These are phyloP conservation scores for Apium graveolens DNA, from an alignment of 129 eudicot species.

Conservation along the genomic window DNA sequence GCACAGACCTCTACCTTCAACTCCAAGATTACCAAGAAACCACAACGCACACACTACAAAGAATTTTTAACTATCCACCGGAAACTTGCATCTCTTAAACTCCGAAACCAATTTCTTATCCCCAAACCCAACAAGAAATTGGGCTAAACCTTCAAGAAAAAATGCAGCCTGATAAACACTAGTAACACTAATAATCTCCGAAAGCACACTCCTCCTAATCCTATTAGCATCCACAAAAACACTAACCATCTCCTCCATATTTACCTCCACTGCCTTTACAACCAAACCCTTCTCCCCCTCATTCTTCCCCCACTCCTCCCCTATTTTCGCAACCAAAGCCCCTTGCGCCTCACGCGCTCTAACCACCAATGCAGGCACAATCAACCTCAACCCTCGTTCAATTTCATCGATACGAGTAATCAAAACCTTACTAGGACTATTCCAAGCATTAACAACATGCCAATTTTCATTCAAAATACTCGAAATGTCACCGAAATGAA, in stretches of 20 bases:
- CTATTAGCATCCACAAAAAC: conserved; percentile 86
- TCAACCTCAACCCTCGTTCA: conserved; percentile 77
- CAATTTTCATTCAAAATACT: conserved; percentile 38
- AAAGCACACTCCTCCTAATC: conserved; percentile 60
- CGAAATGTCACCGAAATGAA: conserved; percentile 24
- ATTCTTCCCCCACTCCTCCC: not conserved
- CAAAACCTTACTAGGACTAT: conserved; percentile 30
- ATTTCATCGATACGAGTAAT: conserved; percentile 51
- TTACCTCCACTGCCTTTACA: conserved; percentile 39
- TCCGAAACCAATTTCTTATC: conserved; percentile 47
- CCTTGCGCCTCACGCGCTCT: conserved; percentile 52
- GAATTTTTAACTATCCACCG: conserved; percentile 24
- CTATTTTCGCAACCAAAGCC: conserved; percentile 31
- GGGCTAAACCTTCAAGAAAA: conserved; percentile 73
- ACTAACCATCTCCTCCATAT: conserved; percentile 68
- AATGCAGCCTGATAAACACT: conserved; percentile 72
- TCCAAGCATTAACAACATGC: conserved; percentile 54
- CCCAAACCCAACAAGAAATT: conserved; percentile 78
- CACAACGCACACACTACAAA: not conserved
- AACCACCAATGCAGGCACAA: conserved; percentile 69
- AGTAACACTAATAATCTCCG: conserved; percentile 58
- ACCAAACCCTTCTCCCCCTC: conserved; percentile 16
- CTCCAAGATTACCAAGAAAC: not conserved
- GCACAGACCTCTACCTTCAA: not conserved
- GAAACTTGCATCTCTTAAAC: conserved; percentile 31